These are phyloP conservation scores for Aureobasidium mangrovei DNA, from an alignment of 2,329 filamentous ascomycete genomes.

Conservation along the genomic window DNA sequence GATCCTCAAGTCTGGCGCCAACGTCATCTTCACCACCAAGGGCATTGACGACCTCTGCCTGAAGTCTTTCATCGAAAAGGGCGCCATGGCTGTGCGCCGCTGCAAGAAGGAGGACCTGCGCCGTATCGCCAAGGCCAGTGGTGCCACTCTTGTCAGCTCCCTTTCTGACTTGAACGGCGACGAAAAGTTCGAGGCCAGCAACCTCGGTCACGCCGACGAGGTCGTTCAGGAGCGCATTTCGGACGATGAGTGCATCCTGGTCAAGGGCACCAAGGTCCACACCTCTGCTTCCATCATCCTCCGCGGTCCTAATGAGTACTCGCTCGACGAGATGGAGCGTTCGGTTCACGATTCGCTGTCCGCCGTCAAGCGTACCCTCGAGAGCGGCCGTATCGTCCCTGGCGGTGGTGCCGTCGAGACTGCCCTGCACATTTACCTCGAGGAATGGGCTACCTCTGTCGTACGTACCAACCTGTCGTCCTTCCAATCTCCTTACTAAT, in stretches of 20 bases:
- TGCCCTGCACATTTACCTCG: conserved; percentile 97
- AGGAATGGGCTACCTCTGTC: conserved; percentile 96
- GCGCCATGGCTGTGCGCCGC: conserved; percentile 88
- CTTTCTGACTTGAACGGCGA: conserved; percentile 95
- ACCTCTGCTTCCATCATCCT: conserved; percentile 94
- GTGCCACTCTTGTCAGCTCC: conserved; percentile 84
- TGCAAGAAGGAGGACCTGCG: conserved; percentile 98
- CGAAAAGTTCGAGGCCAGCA: conserved; percentile 87
- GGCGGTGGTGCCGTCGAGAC: conserved; percentile 96
- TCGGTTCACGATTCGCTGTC: conserved; percentile 95
- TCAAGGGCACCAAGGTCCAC: conserved; percentile 86
- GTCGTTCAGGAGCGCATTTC: conserved; percentile 98
- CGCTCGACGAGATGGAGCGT: conserved; percentile 97
- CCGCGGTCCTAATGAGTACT: conserved; percentile 90
- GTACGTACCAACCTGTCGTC: conserved; percentile 38
- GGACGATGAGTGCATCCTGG: conserved; percentile 93
- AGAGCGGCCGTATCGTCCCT: conserved; percentile 93
- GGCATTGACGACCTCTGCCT: conserved; percentile 94
- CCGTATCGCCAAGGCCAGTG: conserved; percentile 91
- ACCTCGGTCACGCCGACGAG: conserved; percentile 85
- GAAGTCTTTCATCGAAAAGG: conserved; percentile 89
- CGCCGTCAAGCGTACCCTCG: conserved; percentile 91
- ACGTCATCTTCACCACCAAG: conserved; percentile 94
- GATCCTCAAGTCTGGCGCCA: conserved; percentile 95
- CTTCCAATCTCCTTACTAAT: conserved; percentile 1